Evolutionary conservation across 2,329 filamentous ascomycete genomes (phyloP), one percentile per base, ranked within the genome.

Genomic region (Cladophialophora carrionii): DNA sequence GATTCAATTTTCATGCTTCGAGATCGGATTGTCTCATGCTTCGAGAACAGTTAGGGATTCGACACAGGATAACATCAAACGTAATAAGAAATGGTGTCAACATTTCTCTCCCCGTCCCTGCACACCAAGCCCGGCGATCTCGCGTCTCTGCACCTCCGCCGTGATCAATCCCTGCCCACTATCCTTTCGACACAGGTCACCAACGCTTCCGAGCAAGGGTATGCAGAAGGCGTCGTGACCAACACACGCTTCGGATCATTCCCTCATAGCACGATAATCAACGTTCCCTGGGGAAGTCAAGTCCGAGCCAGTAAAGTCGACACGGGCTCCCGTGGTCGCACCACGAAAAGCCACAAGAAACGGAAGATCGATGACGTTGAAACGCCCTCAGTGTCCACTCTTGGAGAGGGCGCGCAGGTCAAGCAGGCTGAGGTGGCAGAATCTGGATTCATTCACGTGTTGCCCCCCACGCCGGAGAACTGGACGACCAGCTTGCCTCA

Each of bases 221-320:
- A 92, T 72, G 85, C 85, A 32, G 89, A 92, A 74, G 90, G 90
- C 41, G 88, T 88, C 54, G 89, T 92, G 2, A 87, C 93, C 61
- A 98, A 96, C 79, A 99, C 94, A 1, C 88, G 93, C 52, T 99
- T 96, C 74, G 95, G 95, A 56, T 96, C 93, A 0, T 94, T 92
- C 66, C 90, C 91, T 0, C 91, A 94, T 75, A 89, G 85, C 10
- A 93, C 90, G 0, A 79, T 94, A 53, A 84, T 96, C 62, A 83
- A 87, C 4, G 82, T 92, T 61, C 90, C 91, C 49, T 98, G 94
- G 94, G 95, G 95, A 31, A 92, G 90, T 6, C 95, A 98, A 76
- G 88, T 98, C 24, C 85, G 91, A 54, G 95, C 95, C 7, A 96
- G 92, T 1, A 87, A 89, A 34, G 92, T 97, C 63, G 91, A 97